phyloP scores from a whole-genome alignment of 2,329 filamentous ascomycete genomes.

The Byssoonygena ceratinophila region DNA sequence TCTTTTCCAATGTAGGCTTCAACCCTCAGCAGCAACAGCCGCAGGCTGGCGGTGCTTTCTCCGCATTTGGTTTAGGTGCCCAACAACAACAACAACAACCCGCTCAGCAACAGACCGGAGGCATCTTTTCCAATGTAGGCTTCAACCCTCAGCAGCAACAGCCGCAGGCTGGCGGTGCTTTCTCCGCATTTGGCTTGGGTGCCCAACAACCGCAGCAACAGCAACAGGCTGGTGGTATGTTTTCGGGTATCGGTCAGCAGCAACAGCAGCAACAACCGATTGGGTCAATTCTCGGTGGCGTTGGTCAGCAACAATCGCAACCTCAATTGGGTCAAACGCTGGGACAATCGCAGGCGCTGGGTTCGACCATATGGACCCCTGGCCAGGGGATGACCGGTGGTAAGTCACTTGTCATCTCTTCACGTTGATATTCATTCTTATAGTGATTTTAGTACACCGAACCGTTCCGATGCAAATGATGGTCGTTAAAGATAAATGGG shows the following conservation, averaged over 20 bases:
- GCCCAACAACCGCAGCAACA: slow-evolving; percentile 32
- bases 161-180: slow-evolving; percentile 27
- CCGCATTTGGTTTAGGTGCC: slow-evolving; percentile 25
- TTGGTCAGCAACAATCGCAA: slow-evolving; percentile 25
- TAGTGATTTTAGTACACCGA: slow-evolving; percentile 42
- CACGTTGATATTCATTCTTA: neutral
- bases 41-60: slow-evolving; percentile 28
- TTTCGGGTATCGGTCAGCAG: slow-evolving; percentile 28
- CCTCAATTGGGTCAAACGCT: slow-evolving; percentile 35
- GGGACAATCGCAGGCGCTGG: slow-evolving; percentile 26
- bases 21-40: slow-evolving; percentile 21
- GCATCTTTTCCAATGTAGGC: slow-evolving; percentile 34
- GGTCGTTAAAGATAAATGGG: slow-evolving; percentile 54
- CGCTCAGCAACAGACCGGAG: slow-evolving; percentile 25
- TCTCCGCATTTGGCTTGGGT: slow-evolving; percentile 29
- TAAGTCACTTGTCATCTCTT: slow-evolving; percentile 18
- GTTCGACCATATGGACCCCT: slow-evolving; percentile 36
- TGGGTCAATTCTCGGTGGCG: slow-evolving; percentile 22
- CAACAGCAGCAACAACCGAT: slow-evolving; percentile 16
- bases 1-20: slow-evolving; percentile 33
- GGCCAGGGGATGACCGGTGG: slow-evolving; percentile 36
- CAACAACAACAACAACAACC: slow-evolving; percentile 30
- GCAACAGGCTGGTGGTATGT: slow-evolving; percentile 28
- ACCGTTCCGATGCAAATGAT: slow-evolving; percentile 51
- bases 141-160: slow-evolving; percentile 23